Evolutionary conservation across 1,139 yeast species (phyloP).

Genomic region (Hanseniaspora sp.): DNA sequence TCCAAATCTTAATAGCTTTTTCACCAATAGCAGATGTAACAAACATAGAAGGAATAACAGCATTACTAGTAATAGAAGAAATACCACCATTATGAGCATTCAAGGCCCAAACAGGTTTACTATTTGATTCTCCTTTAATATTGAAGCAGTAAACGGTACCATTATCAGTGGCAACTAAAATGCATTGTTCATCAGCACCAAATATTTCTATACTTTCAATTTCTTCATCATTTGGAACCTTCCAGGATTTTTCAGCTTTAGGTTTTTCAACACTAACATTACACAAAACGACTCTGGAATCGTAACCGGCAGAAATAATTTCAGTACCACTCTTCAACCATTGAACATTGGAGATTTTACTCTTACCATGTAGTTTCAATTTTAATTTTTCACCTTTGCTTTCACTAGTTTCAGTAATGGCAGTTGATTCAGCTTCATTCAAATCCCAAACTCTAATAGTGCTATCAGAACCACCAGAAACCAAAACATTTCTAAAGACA

Average conservation of each 20-base stretch:
- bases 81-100: conserved; percentile 96
- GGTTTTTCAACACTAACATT: conserved; percentile 67
- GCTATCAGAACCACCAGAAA: conserved; percentile 89
- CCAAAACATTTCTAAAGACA: conserved; percentile 71
- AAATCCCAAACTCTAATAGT: conserved; percentile 95
- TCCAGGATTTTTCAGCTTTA: conserved; percentile 51
- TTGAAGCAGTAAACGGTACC: conserved; percentile 89
- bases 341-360: conserved; percentile 74
- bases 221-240: conserved; percentile 61
- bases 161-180: conserved; percentile 83
- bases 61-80: conserved; percentile 65
- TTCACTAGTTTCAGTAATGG: not conserved
- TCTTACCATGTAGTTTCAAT: conserved; percentile 34
- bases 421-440: conserved; percentile 37
- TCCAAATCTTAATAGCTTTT: conserved; percentile 80
- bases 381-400: conserved; percentile 12
- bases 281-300: conserved; percentile 61
- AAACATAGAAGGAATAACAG: conserved; percentile 59
- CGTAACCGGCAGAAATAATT: conserved; percentile 86
- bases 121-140: conserved; percentile 46
- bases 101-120: conserved; percentile 79
- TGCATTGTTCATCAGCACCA: conserved; percentile 50
- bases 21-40: conserved; percentile 90
- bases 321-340: conserved; percentile 57
- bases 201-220: conserved; percentile 68